Base-by-base conservation (phyloP, 2,329 filamentous ascomycete species). In the Triangularia verruculosa region DNA sequence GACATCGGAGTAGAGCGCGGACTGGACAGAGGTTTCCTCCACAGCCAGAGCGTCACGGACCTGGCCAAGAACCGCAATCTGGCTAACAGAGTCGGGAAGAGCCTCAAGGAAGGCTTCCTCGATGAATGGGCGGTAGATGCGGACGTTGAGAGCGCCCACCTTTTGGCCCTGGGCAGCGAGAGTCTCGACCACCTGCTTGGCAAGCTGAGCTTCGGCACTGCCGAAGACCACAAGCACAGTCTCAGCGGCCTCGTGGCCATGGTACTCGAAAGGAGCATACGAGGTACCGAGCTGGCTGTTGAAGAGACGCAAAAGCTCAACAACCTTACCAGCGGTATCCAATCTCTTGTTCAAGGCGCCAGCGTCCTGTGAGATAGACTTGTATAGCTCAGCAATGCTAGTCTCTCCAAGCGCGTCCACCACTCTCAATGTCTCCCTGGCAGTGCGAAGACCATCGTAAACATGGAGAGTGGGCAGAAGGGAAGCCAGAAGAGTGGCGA, bases 231-330 rank as follows among this genome's bases (percentile, higher is more conserved):
- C 93, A 32, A 98, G 80, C 15, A 99, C 92, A 9, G 88, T 87
- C 68, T 94, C 90, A 3, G 95, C 87, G 52, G 87, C 81, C 57
- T 86, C 81, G 74, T 98, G 92, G 24, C 95, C 95, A 72, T 89
- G 86, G 79, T 99, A 99, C 79, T 99, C 95, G 71, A 98, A 99
- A 6, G 92, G 87, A 72, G 89, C 86, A 76, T 99, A 99, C 69
- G 94, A 88, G 53, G 95, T 98, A 64, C 94, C 95, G 24, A 99
- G 87, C 80, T 98, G 93, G 67, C 87, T 86, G 77, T 98, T 99
- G 78, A 96, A 89, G 15, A 88, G 84, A 65, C 87, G 82, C 57
- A 96, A 81, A 7, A 94, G 80, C 66, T 87, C 86, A 34, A 88
- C 77, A 2, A 90, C 80, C 77, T 90, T 92, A 61, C 87, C 89